phyloP scores from a whole-genome alignment of 805 yeast genomes.

The Ogataea parapolymorpha region DNA sequence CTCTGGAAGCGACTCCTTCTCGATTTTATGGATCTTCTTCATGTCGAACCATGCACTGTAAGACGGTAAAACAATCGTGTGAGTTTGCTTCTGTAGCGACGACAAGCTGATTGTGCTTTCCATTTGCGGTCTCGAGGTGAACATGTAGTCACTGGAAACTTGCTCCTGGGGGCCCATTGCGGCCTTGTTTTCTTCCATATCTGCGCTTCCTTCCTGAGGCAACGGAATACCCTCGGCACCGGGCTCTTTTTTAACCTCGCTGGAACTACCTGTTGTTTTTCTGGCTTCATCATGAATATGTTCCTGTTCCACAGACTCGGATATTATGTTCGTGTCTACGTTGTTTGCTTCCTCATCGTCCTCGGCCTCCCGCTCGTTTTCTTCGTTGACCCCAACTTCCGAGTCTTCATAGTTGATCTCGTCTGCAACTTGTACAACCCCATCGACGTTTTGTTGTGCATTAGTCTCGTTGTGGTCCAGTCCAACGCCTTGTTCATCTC shows the following conservation, averaged over 20 bases:
- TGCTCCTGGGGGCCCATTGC: neutral
- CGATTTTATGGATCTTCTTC: slow-evolving; percentile 70
- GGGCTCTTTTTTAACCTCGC: neutral
- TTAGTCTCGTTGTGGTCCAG: neutral
- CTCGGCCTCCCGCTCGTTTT: neutral
- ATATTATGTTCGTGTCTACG: neutral
- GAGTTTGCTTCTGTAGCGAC: slow-evolving; percentile 53
- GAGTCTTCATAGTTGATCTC: slow-evolving; percentile 2
- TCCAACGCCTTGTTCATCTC: neutral
- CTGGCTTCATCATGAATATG: neutral
- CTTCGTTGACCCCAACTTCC: neutral
- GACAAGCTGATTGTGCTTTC: slow-evolving; percentile 20
- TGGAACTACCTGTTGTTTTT: neutral
- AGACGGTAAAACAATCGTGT: slow-evolving; percentile 81
- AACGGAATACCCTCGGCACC: neutral
- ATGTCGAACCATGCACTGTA: slow-evolving; percentile 84
- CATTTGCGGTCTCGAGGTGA: slow-evolving; percentile 2
- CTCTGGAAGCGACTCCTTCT: slow-evolving; percentile 81
- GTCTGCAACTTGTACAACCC: neutral
- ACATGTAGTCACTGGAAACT: neutral
- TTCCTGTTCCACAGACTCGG: neutral
- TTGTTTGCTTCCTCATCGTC: slow-evolving; percentile 1
- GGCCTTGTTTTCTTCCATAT: neutral
- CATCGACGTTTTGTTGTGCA: neutral
- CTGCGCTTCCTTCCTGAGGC: neutral